phyloP scores from a whole-genome alignment of 805 yeast species.

The Saccharomycopsis sp. region DNA sequence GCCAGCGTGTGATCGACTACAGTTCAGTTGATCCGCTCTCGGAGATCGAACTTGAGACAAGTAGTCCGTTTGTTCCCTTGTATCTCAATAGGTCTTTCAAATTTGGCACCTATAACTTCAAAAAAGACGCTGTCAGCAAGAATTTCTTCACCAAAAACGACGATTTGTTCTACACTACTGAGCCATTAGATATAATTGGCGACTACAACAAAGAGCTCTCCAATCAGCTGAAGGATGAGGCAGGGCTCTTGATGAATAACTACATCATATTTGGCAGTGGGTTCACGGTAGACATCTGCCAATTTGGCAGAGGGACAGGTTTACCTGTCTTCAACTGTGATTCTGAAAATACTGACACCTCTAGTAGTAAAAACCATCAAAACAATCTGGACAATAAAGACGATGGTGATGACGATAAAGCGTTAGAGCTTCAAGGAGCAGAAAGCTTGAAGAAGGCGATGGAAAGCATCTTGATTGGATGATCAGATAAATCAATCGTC shows the following conservation, averaged over 20 bases:
- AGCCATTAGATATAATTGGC: constrained; percentile 11
- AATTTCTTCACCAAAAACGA: constrained; percentile 5
- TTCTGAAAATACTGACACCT: not conserved
- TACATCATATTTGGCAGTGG: constrained; percentile 13
- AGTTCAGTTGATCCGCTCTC: constrained; percentile 12
- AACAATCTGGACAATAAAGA: not conserved
- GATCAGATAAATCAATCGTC: too few relatives aligned
- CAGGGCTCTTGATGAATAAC: not conserved
- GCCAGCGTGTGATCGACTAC: not conserved
- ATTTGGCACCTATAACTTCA: constrained; percentile 15
- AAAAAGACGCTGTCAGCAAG: not conserved
- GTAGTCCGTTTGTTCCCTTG: constrained; percentile 10
- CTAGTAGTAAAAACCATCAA: not conserved
- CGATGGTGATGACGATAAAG: not conserved
- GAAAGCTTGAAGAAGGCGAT: constrained; percentile 13
- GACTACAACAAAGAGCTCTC: constrained; percentile 2
- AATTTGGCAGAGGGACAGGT: constrained; percentile 17
- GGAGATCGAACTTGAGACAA: constrained; percentile 16
- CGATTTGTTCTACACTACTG: constrained; percentile 8
- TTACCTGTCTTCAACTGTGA: constrained; percentile 14
- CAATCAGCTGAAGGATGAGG: not conserved
- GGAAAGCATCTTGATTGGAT: constrained; percentile 11
- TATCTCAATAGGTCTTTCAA: constrained; percentile 7
- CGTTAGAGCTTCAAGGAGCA: constrained; percentile 4
- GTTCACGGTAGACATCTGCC: constrained; percentile 13